Base-by-base conservation (phyloP, 805 yeast species). In the Kuraishia piskuri region DNA sequence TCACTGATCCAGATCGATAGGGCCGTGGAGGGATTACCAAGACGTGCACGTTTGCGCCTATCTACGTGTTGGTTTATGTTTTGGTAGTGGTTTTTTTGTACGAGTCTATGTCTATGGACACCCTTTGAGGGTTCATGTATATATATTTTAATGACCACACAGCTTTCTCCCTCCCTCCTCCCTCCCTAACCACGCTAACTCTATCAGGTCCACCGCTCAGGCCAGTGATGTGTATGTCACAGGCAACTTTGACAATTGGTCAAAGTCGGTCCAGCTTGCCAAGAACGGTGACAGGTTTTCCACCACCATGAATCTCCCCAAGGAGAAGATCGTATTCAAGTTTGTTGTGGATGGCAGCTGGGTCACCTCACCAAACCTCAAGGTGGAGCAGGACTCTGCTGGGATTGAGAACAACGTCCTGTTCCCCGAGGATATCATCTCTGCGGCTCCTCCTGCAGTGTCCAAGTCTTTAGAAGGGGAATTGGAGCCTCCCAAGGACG, bases 211-310 rank as follows among this genome's bases (percentile, higher is more conserved):
- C 7, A 20, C 51, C 9, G 56, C 55, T 2, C 48, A 57, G 48
- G 68, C 64, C 5, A 56, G 56, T 2, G 63, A 69, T n/a, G 86
- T 82, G 47, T 77, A 74, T 56, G 80, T 82, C 49, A 79, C 86
- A 44, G 86, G 86, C n/a, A 71, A 78, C 25, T 78, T 78, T 61
- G 84, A 79, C 59, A 71, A 77, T 59, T 82, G 87, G 87, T 54
- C 72, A 45, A 73, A 74, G 60, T 67, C 78, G 2, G 69, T 75
- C 50, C 68, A 66, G 25, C 66, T 81, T 53, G 70, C 69, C 44
- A 70, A 70, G 60, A 71, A 69, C 50, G 65, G 71, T 23, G 76
- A 74, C 24, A 70, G 68, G 52, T 75, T 74, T 56, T 60, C 74
- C 23, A 73, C 71, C 36, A 80, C 82, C 9, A 63, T 79, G 48